A percentile compares a stretch with the other conserved stretches of the same genome.
These are phyloP conservation scores for Anastatica hierochuntica DNA, from an alignment of 345 rosid genomes.

Conservation along the genomic window DNA sequence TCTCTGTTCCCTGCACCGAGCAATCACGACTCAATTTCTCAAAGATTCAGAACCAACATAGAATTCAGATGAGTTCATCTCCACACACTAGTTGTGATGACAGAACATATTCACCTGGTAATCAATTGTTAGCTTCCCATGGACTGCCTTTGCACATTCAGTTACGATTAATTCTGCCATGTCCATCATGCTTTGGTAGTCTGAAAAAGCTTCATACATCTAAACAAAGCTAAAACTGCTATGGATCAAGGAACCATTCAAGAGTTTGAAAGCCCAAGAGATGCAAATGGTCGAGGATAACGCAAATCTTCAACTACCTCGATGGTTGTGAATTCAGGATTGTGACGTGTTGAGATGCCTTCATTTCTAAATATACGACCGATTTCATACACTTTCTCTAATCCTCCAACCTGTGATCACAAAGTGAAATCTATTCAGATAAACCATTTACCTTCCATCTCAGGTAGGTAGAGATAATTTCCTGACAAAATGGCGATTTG, in stretches of 20 bases:
- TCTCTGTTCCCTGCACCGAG: constrained; percentile 58
- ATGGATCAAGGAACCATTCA: constrained; percentile 5
- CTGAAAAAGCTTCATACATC: constrained; percentile 96
- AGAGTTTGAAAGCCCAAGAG: constrained; percentile 10
- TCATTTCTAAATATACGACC: constrained; percentile 96
- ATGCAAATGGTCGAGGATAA: not conserved
- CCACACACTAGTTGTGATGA: not conserved
- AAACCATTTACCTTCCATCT: not conserved
- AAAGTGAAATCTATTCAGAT: constrained; percentile 3
- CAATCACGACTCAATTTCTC: constrained; percentile 16
- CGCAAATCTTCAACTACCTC: constrained; percentile 48
- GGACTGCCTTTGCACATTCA: constrained; percentile 66
- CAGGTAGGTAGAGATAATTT: too few relatives aligned
- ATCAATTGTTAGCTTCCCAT: constrained; percentile 60
- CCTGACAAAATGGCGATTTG: constrained; percentile 1
- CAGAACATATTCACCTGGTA: constrained; percentile 53
- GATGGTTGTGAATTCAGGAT: constrained; percentile 96
- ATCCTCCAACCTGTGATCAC: constrained; percentile 83
- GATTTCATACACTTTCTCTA: constrained; percentile 92
- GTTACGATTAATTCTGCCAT: constrained; percentile 87
- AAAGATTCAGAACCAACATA: not conserved
- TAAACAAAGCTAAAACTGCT: constrained; percentile 24
- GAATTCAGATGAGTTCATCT: not conserved
- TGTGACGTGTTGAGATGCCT: constrained; percentile 95
- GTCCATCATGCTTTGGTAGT: constrained; percentile 87